phyloP scores from a whole-genome alignment of 1,284 basidiomycete species.

The Boletus semigastroideus region DNA sequence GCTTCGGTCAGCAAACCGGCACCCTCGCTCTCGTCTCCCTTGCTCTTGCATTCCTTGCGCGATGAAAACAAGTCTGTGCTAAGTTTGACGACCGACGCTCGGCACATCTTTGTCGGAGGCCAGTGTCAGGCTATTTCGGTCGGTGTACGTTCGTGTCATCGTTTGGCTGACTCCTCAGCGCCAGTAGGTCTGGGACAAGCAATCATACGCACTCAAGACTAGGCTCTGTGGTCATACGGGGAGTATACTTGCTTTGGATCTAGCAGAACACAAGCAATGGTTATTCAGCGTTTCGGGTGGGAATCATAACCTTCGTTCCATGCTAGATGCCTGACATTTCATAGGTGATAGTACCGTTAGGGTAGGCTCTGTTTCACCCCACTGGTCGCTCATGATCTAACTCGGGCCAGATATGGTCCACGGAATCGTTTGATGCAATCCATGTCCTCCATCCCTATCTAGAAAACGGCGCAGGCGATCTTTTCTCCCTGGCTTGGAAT shows the following conservation, averaged over 20 bases:
- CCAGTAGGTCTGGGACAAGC: conserved; percentile 78
- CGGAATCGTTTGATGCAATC: conserved; percentile 65
- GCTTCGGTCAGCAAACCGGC: conserved; percentile 61
- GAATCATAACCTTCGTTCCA: conserved; percentile 18
- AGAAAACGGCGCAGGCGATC: conserved; percentile 84
- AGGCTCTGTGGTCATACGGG: conserved; percentile 84
- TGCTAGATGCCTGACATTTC: conserved; percentile 6
- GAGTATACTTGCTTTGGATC: conserved; percentile 81
- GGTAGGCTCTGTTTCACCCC: conserved; percentile 41
- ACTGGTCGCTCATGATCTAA: conserved; percentile 1
- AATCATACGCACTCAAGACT: conserved; percentile 66
- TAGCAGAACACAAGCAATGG: conserved; percentile 78
- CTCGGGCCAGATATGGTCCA: conserved; percentile 76
- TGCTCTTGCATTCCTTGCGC: conserved; percentile 67
- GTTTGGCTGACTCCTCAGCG: conserved; percentile 2
- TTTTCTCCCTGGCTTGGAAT: conserved; percentile 88
- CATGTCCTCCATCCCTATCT: conserved; percentile 83
- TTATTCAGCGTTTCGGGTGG: conserved; percentile 81
- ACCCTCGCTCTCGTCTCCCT: conserved; percentile 41
- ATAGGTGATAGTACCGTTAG: conserved; percentile 83
- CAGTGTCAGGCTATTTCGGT: conserved; percentile 69
- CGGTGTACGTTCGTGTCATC: background rate
- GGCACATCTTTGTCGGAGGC: conserved; percentile 81
- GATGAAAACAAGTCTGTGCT: conserved; percentile 71
- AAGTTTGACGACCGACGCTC: conserved; percentile 70